Conservation (phyloP, 108 stramenopile species). For the Mayamaea pseudoterrestris region DNA sequence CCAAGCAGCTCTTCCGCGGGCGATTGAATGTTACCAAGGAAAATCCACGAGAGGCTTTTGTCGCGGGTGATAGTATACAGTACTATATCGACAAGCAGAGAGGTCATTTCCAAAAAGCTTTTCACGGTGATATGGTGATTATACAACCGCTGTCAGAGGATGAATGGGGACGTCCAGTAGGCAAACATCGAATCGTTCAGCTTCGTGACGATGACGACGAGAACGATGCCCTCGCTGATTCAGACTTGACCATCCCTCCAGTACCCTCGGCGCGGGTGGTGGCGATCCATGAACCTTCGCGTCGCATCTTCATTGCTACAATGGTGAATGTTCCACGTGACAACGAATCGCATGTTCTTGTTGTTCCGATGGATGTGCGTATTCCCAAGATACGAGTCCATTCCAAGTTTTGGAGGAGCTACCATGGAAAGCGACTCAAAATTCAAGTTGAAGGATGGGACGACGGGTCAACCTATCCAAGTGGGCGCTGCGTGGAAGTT, state of each 20-base stretch:
- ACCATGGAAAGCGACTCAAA: constrained; percentile 20
- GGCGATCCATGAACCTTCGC: constrained; percentile 16
- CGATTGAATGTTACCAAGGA: constrained; percentile 30
- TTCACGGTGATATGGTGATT: constrained; percentile 37
- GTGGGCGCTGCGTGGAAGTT: constrained; percentile 23
- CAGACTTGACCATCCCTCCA: constrained; percentile 7
- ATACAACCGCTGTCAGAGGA: constrained; percentile 20
- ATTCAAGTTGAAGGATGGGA: constrained; percentile 41
- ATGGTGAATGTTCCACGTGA: constrained; percentile 27
- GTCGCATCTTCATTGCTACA: constrained; percentile 31
- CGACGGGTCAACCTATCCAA: constrained; percentile 31
- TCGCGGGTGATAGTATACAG: constrained; percentile 1
- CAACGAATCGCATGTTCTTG: constrained; percentile 21
- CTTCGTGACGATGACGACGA: constrained; percentile 15
- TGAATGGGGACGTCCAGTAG: constrained; percentile 36
- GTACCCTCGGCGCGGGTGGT: constrained; percentile 40
- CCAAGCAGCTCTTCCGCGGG: constrained; percentile 17
- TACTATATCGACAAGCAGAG: constrained; percentile 23
- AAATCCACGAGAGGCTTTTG: constrained; percentile 32
- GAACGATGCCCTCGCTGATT: constrained; percentile 2
- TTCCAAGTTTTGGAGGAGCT: constrained; percentile 21
- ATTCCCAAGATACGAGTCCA: constrained; percentile 45
- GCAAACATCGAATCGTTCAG: constrained; percentile 28
- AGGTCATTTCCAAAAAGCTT: constrained; percentile 39
- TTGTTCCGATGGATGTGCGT: constrained; percentile 41